Base-by-base conservation (phyloP, 257 asterid genomes). In the Gentiana dahurica region DNA sequence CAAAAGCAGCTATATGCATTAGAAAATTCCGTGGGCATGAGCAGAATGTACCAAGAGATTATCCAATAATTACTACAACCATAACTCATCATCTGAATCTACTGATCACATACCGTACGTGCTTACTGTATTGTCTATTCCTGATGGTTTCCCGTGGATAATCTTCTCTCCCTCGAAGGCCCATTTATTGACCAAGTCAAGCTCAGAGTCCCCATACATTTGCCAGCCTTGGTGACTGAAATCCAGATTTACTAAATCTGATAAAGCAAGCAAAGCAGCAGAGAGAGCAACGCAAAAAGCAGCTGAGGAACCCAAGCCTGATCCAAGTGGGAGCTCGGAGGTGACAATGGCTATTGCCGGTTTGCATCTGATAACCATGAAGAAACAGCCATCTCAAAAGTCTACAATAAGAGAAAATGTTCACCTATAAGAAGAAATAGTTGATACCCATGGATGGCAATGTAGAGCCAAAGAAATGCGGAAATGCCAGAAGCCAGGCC, bases 221-320 rank as follows among this genome's bases (percentile, higher is more conserved):
- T 87, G 96, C 98, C 98, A 91, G 63, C 94, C 85, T 76, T 81
- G 92, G 79, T 87, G 88, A 71, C 79, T 72, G 68, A 83, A 83
- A 70, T 87, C 95, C 71, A 85, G 75, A 47, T 65, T 77, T 9
- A 58, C 69, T 13, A 75, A 78, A 71, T 87, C 93, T 13, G 95
- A 79, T 54, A 91, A 65, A 12, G 95, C 77, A 67, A 91, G 83
- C 49, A 91, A 78, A 43, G 97, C 93, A 8, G 94, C 94, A 62
- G 96, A 78, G 44, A 87, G 75, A 34, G 97, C 83, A 59, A 91
- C 97, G 74, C 97, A 87, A 5, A 91, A 69, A 55, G 97, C 87
- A 68, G 99, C 97, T 61, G 99, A 92, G 24, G 99, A 92, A 69
- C 99, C 97, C 80, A 92, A 82, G 60, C 99, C 99, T 65, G 99